A percentile compares a stretch with the other conserved stretches of the same genome.
These are phyloP conservation scores for Eremothecium gossypii DNA, from an alignment of 1,139 yeast genomes.

Conservation along the genomic window DNA sequence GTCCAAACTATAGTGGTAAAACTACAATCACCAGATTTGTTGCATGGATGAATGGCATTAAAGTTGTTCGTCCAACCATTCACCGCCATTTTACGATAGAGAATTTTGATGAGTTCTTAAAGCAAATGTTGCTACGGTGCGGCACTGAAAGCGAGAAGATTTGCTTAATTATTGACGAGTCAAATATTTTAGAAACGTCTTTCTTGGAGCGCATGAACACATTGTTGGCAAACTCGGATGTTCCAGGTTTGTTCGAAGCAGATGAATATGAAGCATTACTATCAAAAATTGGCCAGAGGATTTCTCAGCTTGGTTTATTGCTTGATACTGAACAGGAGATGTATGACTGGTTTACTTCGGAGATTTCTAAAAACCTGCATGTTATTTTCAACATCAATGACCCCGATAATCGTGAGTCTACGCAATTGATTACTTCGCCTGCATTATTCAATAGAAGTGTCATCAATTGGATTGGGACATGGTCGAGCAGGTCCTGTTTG, in stretches of 20 bases:
- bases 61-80: constrained; percentile 50
- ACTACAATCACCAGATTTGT: constrained; percentile 71
- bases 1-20: constrained; percentile 78
- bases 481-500: constrained; percentile 47
- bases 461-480: constrained; percentile 80
- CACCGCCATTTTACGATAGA: constrained; percentile 44
- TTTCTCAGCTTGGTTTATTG: constrained; percentile 51
- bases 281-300: constrained; percentile 48
- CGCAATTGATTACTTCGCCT: constrained; percentile 62
- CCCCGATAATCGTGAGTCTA: constrained; percentile 34
- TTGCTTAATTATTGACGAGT: constrained; percentile 75
- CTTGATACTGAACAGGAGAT: constrained; percentile 68
- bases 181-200: constrained; percentile 64
- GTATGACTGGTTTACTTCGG: constrained; percentile 62
- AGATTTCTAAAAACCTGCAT: constrained; percentile 65
- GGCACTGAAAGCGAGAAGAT: constrained; percentile 52
- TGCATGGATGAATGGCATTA: constrained; percentile 83
- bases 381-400: constrained; percentile 72
- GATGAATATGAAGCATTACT: constrained; percentile 54
- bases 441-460: constrained; percentile 90
- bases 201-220: constrained; percentile 91
- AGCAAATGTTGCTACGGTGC: constrained; percentile 42
- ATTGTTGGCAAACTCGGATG: constrained; percentile 80
- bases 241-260: constrained; percentile 82
- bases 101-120: constrained; percentile 61